These are phyloP conservation scores for Inonotus hispidus DNA, from an alignment of 1,284 basidiomycete genomes.

Conservation along the genomic window DNA sequence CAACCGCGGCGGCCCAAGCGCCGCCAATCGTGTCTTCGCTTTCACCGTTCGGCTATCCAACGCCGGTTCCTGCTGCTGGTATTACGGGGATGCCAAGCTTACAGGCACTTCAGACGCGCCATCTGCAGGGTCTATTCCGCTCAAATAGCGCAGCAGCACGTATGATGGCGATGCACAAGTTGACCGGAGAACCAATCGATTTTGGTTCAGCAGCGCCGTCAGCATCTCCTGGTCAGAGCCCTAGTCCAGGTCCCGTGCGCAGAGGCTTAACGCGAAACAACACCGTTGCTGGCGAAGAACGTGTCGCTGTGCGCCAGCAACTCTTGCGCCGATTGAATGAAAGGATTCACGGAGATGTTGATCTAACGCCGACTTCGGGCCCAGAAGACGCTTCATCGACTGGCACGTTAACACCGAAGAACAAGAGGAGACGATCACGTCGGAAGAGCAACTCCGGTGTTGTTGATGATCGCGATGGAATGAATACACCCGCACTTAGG, in stretches of 20 bases:
- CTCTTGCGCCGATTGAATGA: slow-evolving; percentile 60
- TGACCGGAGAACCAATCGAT: slow-evolving; percentile 61
- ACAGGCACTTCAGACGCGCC: slow-evolving; percentile 49
- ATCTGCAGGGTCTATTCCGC: slow-evolving; percentile 57
- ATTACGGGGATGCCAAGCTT: slow-evolving; percentile 68
- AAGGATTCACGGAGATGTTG: slow-evolving; percentile 51
- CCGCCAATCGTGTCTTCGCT: slow-evolving; percentile 8
- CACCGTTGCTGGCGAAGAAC: slow-evolving; percentile 72
- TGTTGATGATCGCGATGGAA: slow-evolving; percentile 62
- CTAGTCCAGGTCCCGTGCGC: slow-evolving; percentile 38
- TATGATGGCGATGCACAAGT: slow-evolving; percentile 68
- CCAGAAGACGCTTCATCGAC: slow-evolving; percentile 48
- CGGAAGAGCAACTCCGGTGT: slow-evolving; percentile 44
- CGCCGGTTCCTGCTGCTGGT: slow-evolving; percentile 32
- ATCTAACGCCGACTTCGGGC: slow-evolving; percentile 46
- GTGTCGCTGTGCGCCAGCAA: slow-evolving; percentile 59
- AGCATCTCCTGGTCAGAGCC: slow-evolving; percentile 32
- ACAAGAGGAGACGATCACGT: slow-evolving; percentile 52
- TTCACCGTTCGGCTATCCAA: slow-evolving; percentile 10
- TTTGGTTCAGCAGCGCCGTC: slow-evolving; percentile 27
- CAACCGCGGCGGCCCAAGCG: slow-evolving; percentile 20
- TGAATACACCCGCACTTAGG: slow-evolving; percentile 42
- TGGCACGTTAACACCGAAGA: slow-evolving; percentile 40
- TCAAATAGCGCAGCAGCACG: slow-evolving; percentile 71
- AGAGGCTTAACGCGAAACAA: slow-evolving; percentile 62